phyloP scores from a whole-genome alignment of 164 flowering plant species.

The Paratinospora sagittata region DNA sequence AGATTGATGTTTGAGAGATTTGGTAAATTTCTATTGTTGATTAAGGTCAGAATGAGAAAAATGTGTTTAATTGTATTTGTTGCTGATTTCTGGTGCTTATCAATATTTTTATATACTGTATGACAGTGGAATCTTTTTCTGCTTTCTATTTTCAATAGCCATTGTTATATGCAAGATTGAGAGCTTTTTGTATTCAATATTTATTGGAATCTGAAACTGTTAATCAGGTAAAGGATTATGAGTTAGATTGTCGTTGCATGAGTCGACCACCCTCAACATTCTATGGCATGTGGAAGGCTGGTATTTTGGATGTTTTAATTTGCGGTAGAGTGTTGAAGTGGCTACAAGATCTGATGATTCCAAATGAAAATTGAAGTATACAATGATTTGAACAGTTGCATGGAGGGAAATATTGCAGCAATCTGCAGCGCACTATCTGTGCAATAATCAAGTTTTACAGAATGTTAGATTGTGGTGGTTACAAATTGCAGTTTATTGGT shows the following conservation, averaged over 20 bases:
- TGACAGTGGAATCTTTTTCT: not conserved
- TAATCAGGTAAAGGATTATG: not conserved
- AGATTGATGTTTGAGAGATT: no score
- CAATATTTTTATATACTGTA: not conserved
- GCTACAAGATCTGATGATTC: not conserved
- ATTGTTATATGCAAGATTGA: no score
- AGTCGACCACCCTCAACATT: not conserved
- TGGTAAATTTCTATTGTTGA: no score
- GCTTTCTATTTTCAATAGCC: no score
- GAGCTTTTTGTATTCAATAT: not conserved
- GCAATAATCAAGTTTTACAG: conserved; percentile 17
- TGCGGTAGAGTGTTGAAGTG: conserved; percentile 4
- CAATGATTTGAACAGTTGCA: not conserved
- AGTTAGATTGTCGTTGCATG: not conserved
- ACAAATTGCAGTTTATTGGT: conserved; percentile 47
- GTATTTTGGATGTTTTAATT: not conserved
- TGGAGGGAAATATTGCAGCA: not conserved
- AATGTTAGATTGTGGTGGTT: conserved; percentile 62
- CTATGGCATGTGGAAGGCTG: not conserved
- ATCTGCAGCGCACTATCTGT: conserved; percentile 15
- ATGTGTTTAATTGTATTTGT: not conserved
- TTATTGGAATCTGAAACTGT: not conserved
- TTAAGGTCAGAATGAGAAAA: not conserved
- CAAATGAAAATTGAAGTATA: not conserved
- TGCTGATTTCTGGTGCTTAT: not conserved